Percentiles rank a stretch among this genome's conserved stretches.
Evolutionary conservation across 164 flowering plant species (phyloP).

Genomic region (Kalanchoe fedtschenkoi): DNA sequence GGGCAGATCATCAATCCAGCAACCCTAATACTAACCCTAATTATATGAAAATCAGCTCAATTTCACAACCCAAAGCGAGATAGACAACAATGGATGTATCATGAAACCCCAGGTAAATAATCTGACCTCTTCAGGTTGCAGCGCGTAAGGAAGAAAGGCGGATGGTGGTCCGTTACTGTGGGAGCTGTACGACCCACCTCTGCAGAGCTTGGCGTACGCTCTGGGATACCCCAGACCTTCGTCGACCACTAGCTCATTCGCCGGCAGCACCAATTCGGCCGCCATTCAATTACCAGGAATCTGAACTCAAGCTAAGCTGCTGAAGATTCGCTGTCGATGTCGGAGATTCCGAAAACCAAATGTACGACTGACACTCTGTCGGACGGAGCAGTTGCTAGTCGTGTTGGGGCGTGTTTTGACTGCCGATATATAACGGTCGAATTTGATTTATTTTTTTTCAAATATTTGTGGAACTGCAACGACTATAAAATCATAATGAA

Average conservation of each 20-base stretch:
- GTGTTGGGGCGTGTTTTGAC: neutral
- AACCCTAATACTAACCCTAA: neutral
- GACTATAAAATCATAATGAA: neutral
- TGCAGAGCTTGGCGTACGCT: neutral
- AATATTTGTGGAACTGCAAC: conserved; percentile 4
- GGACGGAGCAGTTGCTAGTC: too few species aligned
- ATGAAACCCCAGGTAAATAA: neutral
- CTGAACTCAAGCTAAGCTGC: too few species aligned
- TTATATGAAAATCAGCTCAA: neutral
- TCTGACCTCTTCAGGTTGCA: neutral
- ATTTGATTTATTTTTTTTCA: neutral
- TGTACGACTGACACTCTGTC: too few species aligned
- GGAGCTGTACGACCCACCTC: neutral
- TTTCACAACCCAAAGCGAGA: neutral
- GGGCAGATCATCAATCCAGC: too few species aligned
- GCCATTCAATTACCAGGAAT: neutral
- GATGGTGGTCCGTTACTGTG: neutral
- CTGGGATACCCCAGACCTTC: neutral
- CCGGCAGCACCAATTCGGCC: neutral
- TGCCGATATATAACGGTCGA: neutral
- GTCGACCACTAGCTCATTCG: neutral
- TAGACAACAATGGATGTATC: too few species aligned
- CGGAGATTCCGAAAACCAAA: too few species aligned
- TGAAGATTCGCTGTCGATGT: neutral
- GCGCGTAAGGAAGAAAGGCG: neutral